A percentile compares a stretch with the other conserved stretches of the same genome.
phyloP scores from a whole-genome alignment of 345 rosid species.

The Dipteronia sinensis region DNA sequence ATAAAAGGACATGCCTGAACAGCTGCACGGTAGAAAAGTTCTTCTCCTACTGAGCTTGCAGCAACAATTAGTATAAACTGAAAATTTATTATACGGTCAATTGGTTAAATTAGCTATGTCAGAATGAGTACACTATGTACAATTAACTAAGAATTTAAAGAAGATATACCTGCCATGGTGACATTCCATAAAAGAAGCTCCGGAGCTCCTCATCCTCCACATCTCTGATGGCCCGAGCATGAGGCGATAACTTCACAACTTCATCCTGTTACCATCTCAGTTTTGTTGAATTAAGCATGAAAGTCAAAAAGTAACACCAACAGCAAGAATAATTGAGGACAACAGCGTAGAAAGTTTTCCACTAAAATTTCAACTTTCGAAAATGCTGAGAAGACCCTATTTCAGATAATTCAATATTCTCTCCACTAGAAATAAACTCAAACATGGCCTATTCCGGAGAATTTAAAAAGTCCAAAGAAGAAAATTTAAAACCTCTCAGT shows the following conservation, averaged over 20 bases:
- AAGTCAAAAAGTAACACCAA: background rate
- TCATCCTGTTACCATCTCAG: conserved; percentile 67
- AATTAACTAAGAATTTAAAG: background rate
- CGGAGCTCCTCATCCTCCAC: conserved; percentile 98
- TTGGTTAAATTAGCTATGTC: background rate
- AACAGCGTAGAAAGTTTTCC: background rate
- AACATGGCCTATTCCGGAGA: background rate
- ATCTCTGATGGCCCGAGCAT: conserved; percentile 95
- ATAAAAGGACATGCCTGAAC: conserved; percentile 55
- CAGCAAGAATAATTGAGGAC: background rate
- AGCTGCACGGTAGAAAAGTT: conserved; percentile 97
- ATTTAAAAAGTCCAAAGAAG: background rate
- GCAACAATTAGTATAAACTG: conserved; percentile 82
- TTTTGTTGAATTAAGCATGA: conserved; percentile 14
- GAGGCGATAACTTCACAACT: conserved; percentile 92
- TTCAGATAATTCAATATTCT: conserved; percentile 1
- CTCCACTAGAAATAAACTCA: conserved; percentile 1
- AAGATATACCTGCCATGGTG: conserved; percentile 82
- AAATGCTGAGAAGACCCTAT: background rate
- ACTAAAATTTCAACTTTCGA: background rate
- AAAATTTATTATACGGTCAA: conserved; percentile 15
- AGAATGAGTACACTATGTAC: background rate
- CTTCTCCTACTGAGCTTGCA: conserved; percentile 98
- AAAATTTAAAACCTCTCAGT: too few relatives aligned
- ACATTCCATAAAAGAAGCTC: conserved; percentile 97